These are phyloP conservation scores for Colletotrichum siamense DNA, from an alignment of 2,329 filamentous ascomycete species.

Conservation along the genomic window DNA sequence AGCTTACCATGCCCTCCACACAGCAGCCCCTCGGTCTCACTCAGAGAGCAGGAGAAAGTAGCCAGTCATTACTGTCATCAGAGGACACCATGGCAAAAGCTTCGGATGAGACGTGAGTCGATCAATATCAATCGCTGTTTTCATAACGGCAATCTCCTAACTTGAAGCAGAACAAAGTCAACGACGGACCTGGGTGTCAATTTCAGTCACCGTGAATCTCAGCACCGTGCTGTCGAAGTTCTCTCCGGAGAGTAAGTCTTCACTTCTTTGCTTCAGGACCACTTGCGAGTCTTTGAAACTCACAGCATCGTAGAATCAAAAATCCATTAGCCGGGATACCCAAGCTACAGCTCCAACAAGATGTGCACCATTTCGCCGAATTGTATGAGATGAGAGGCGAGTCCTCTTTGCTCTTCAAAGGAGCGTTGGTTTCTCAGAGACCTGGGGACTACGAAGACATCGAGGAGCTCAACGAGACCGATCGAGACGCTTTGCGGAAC, in stretches of 20 bases:
- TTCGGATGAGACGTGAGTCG: not conserved
- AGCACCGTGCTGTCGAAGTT: not conserved
- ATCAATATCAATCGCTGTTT: not conserved
- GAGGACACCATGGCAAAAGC: not conserved
- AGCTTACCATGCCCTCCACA: not conserved
- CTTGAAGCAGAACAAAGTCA: not conserved
- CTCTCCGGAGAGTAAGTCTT: not conserved
- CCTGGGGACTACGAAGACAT: slow-evolving; percentile 54
- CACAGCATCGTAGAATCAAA: not conserved
- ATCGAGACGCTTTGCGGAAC: slow-evolving; percentile 43
- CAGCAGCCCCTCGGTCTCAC: not conserved
- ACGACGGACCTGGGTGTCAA: not conserved
- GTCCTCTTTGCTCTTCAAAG: slow-evolving; percentile 46
- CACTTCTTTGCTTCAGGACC: not conserved
- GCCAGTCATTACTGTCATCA: not conserved
- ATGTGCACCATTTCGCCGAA: slow-evolving; percentile 59
- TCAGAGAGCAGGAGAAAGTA: not conserved
- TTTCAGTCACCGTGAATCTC: not conserved
- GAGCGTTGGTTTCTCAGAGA: slow-evolving; percentile 55
- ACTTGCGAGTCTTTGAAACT: not conserved
- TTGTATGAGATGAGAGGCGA: slow-evolving; percentile 49
- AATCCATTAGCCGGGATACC: slow-evolving; percentile 48
- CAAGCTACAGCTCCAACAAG: slow-evolving; percentile 52
- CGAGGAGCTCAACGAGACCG: slow-evolving; percentile 46
- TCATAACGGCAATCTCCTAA: not conserved